phyloP scores from a whole-genome alignment of 441 rosid genomes.

The Populus tomentosa region DNA sequence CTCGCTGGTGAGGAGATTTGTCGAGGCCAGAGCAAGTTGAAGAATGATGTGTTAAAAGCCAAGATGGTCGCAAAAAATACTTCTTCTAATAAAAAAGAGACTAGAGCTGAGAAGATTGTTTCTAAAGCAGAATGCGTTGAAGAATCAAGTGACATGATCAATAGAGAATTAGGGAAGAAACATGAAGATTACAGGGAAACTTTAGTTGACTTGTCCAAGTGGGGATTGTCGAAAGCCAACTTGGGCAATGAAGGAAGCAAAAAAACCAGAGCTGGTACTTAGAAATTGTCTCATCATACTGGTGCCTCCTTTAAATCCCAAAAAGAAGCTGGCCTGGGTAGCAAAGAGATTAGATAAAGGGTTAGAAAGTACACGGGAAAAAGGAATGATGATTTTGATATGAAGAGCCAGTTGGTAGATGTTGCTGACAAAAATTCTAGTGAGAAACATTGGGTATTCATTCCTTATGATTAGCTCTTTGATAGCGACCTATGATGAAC shows the following conservation, averaged over 20 bases:
- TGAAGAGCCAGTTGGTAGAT: background rate
- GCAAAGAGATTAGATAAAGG: background rate
- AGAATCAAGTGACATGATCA: background rate
- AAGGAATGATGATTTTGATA: background rate
- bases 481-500: background rate
- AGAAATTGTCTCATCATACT: background rate
- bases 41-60: background rate
- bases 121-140: background rate
- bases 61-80: background rate
- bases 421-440: background rate
- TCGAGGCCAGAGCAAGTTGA: slow-evolving; percentile 8
- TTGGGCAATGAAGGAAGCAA: background rate
- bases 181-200: background rate
- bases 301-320: background rate
- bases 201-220: background rate
- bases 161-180: background rate
- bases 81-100: background rate
- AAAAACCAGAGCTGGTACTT: background rate
- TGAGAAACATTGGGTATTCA: too few relatives aligned
- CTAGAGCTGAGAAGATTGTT: background rate
- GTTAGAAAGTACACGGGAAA: background rate
- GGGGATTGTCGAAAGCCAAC: background rate
- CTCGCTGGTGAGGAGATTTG: background rate
- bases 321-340: background rate
- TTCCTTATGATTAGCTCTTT: background rate